Percentiles rank a stretch among this genome's conserved stretches.
phyloP scores from a whole-genome alignment of 352 stramenopile genomes.

The Phytophthora macrochlamydospora region DNA sequence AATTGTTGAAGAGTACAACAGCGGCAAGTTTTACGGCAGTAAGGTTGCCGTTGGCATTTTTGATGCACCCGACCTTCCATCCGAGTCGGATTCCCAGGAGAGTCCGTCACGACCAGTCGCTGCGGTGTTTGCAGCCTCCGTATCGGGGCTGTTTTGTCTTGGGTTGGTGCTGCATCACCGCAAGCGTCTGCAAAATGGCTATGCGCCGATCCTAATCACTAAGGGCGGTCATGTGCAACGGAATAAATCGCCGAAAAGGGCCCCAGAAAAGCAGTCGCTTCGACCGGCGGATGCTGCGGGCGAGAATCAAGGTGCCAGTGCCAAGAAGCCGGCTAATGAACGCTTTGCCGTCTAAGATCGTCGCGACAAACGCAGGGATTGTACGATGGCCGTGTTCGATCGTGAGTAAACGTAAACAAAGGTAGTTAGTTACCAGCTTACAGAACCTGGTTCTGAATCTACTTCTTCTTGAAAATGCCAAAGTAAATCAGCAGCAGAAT shows the following conservation, averaged over 20 bases:
- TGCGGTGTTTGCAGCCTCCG: conserved; percentile 50
- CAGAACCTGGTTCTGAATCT: conserved; percentile 1
- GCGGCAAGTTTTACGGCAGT: conserved; percentile 62
- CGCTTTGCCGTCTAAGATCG: conserved; percentile 64
- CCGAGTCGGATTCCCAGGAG: conserved; percentile 38
- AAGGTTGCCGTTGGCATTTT: conserved; percentile 73
- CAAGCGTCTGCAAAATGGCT: conserved; percentile 64
- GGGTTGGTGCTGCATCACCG: conserved; percentile 62
- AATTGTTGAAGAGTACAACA: conserved; percentile 65
- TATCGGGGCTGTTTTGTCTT: conserved; percentile 45
- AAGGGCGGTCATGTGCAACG: conserved; percentile 50
- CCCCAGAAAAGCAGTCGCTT: conserved; percentile 31
- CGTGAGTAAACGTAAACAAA: conserved; percentile 24
- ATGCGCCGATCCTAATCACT: conserved; percentile 52
- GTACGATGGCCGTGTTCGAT: too few relatives aligned
- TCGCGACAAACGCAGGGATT: too few relatives aligned
- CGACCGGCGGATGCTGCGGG: conserved; percentile 38
- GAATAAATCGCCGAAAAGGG: conserved; percentile 29
- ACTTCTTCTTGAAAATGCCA: conserved; percentile 89
- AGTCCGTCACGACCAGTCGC: conserved; percentile 37
- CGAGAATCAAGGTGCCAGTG: conserved; percentile 38
- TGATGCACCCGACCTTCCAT: conserved; percentile 41
- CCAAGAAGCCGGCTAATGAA: conserved; percentile 60
- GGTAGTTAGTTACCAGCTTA: conserved; percentile 16
- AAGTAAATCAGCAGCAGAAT: conserved; percentile 91